Conservation (phyloP, 2,329 filamentous ascomycete genomes). For the Neopestalotiopsis sp. region DNA sequence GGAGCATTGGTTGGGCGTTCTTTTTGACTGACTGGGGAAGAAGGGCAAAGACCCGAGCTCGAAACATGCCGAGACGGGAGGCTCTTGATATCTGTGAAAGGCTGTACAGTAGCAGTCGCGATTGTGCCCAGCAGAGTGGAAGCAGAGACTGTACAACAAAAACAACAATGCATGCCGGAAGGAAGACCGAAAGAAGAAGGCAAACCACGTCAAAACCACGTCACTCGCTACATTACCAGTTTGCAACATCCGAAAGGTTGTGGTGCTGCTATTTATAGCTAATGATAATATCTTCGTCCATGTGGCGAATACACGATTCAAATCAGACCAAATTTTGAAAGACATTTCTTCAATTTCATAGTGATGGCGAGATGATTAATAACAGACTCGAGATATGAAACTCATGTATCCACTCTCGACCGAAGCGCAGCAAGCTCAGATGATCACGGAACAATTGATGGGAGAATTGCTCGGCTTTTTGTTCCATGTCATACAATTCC, state of each 20-base stretch:
- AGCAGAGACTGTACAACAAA: neutral
- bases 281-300: conserved; percentile 17
- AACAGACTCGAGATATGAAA: neutral
- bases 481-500: too few species aligned
- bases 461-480: too few species aligned
- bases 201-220: conserved; percentile 14
- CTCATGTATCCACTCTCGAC: too few species aligned
- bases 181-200: neutral
- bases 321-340: neutral
- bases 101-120: neutral
- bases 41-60: neutral
- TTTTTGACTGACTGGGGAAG: neutral
- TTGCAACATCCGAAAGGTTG: neutral
- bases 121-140: neutral
- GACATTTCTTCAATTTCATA: neutral
- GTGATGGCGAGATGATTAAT: neutral
- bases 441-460: too few species aligned
- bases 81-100: neutral
- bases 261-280: conserved; percentile 17
- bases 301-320: conserved; percentile 4
- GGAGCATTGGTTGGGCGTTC: conserved; percentile 12
- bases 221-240: conserved; percentile 15
- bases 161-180: neutral
- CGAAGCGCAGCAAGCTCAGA: too few species aligned
- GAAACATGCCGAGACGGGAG: neutral